phyloP scores from a whole-genome alignment of 768 basidiomycete species.

The Termitomyces heimii region DNA sequence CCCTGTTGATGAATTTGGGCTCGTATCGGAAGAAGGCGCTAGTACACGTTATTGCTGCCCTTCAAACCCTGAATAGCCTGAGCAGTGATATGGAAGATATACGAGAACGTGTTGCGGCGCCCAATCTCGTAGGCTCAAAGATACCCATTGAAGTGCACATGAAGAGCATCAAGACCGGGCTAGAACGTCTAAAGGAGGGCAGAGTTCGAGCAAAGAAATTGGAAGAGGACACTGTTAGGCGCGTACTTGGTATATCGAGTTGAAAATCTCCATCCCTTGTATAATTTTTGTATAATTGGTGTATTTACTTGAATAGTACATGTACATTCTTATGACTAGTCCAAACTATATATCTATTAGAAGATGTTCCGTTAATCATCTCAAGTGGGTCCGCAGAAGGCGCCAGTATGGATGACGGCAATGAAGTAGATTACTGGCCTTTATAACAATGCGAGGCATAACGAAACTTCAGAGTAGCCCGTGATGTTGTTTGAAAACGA shows the following conservation, averaged over 20 bases:
- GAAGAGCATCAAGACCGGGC: slow-evolving; percentile 58
- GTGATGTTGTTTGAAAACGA: not conserved
- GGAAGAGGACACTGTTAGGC: slow-evolving; percentile 35
- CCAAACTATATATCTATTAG: not conserved
- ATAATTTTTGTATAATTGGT: not conserved
- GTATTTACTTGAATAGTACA: slow-evolving; percentile 2
- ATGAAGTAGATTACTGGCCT: not conserved
- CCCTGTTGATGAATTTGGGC: slow-evolving; percentile 48
- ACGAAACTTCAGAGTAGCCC: not conserved
- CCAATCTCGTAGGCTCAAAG: slow-evolving; percentile 51
- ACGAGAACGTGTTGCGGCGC: slow-evolving; percentile 64
- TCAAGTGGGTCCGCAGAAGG: not conserved
- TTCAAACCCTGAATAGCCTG: slow-evolving; percentile 58
- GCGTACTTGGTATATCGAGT: slow-evolving; percentile 19
- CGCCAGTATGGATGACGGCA: not conserved
- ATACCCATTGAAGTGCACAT: slow-evolving; percentile 74
- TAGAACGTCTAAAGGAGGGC: slow-evolving; percentile 57
- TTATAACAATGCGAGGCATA: not conserved
- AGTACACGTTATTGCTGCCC: slow-evolving; percentile 59
- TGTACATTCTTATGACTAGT: slow-evolving; percentile 6
- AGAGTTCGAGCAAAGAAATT: slow-evolving; percentile 43
- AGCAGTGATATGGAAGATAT: slow-evolving; percentile 74
- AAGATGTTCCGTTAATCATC: not conserved
- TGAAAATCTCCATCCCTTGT: not conserved
- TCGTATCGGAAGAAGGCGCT: slow-evolving; percentile 56